phyloP scores from a whole-genome alignment of 306 rosid genomes.

The Acacia melanoxylon region DNA sequence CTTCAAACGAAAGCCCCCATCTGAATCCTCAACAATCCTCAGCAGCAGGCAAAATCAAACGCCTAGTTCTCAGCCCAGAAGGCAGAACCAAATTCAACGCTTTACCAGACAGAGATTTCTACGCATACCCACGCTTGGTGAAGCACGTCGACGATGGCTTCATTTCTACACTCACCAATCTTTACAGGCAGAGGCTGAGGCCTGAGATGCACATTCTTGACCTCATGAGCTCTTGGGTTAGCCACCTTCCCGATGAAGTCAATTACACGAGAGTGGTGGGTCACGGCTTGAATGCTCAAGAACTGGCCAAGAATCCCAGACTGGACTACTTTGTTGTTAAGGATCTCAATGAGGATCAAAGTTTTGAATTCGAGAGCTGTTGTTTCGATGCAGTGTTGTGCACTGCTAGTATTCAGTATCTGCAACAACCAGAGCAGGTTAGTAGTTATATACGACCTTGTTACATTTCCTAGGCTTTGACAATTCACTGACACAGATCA shows the following conservation, averaged over 20 bases:
- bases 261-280: constrained; percentile 69
- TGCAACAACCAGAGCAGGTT: constrained; percentile 95
- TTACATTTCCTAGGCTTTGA: background rate
- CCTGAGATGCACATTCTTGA: constrained; percentile 61
- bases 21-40: constrained; percentile 39
- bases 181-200: constrained; percentile 60
- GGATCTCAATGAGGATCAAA: constrained; percentile 77
- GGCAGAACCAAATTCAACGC: constrained; percentile 70
- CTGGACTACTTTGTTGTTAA: constrained; percentile 72
- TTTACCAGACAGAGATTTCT: constrained; percentile 66
- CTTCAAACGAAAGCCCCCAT: constrained; percentile 42
- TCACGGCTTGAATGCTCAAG: constrained; percentile 82
- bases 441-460: background rate
- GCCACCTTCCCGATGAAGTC: constrained; percentile 75
- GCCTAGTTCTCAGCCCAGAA: constrained; percentile 56
- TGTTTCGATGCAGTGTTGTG: constrained; percentile 83
- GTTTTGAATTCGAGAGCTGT: constrained; percentile 53
- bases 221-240: constrained; percentile 92
- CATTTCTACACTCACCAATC: constrained; percentile 64
- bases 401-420: constrained; percentile 87
- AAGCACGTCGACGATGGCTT: constrained; percentile 77
- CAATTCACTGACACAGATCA: background rate
- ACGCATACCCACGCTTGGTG: constrained; percentile 74
- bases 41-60: constrained; percentile 59
- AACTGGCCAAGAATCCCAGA: constrained; percentile 70